Evolutionary conservation across 441 rosid genomes (phyloP).

Genomic region (Brassica hybrid): DNA sequence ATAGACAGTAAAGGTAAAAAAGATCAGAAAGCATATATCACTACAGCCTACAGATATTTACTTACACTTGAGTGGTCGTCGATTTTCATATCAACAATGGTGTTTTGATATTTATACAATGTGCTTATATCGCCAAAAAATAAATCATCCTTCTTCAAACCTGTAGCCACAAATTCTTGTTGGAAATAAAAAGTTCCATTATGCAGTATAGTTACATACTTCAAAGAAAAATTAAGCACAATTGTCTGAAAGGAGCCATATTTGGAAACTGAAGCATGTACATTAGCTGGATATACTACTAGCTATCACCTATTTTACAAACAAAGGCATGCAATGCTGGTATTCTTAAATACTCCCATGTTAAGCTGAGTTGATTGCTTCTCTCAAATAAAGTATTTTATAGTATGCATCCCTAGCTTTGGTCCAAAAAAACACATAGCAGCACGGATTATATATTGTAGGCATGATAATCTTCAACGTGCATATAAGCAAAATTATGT

Average conservation of each 20-base stretch:
- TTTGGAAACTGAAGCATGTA: background rate
- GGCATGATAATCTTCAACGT: background rate
- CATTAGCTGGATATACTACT: background rate
- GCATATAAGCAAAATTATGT: background rate
- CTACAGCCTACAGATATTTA: conserved; percentile 18
- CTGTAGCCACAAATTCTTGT: conserved; percentile 60
- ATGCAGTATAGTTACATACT: background rate
- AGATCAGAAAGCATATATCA: conserved; percentile 12
- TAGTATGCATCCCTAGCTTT: background rate
- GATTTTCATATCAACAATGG: conserved; percentile 73
- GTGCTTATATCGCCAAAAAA: conserved; percentile 78
- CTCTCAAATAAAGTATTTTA: conserved; percentile 1
- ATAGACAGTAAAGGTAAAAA: background rate
- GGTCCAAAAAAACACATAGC: background rate
- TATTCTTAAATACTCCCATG: background rate
- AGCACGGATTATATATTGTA: background rate
- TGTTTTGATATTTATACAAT: conserved; percentile 60
- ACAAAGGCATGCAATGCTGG: background rate
- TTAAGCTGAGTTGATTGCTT: conserved; percentile 4
- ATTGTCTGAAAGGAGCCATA: background rate
- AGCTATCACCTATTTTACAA: conserved; percentile 12
- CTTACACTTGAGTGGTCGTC: conserved; percentile 74
- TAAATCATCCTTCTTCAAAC: conserved; percentile 63
- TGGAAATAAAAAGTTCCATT: no score
- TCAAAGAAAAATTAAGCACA: background rate